phyloP scores from a whole-genome alignment of 495 filamentous ascomycete species.

The Hypoxylon trugodes region DNA sequence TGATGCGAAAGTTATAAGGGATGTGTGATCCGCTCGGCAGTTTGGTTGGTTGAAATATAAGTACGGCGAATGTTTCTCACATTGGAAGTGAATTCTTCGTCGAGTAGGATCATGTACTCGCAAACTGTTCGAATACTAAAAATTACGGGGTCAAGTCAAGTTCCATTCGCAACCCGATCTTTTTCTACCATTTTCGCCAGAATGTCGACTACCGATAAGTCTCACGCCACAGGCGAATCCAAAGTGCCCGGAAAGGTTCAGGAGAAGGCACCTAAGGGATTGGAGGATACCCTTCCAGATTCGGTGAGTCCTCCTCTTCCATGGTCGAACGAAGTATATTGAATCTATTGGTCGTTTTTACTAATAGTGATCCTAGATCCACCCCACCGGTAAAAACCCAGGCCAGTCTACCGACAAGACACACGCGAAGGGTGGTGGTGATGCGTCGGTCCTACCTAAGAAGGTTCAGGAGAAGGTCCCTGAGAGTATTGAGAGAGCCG shows the following conservation, averaged over 20 bases:
- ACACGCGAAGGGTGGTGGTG: constrained; percentile 26
- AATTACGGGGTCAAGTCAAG: neutral
- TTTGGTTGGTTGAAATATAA: neutral
- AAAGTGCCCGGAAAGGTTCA: constrained; percentile 25
- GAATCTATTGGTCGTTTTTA: neutral
- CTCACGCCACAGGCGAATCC: constrained; percentile 23
- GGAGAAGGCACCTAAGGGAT: constrained; percentile 15
- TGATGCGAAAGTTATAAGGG: neutral
- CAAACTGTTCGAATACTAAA: constrained; percentile 15
- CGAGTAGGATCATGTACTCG: constrained; percentile 7
- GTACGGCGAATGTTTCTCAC: constrained; percentile 1
- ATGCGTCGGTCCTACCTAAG: constrained; percentile 26
- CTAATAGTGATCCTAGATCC: constrained; percentile 10
- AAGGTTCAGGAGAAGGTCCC: constrained; percentile 33
- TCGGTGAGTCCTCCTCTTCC: constrained; percentile 3
- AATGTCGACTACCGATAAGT: constrained; percentile 28
- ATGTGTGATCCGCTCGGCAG: neutral
- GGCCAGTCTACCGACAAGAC: constrained; percentile 20
- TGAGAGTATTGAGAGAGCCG: constrained; percentile 22
- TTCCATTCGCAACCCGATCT: neutral
- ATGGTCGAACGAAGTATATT: neutral
- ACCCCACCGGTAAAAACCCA: constrained; percentile 9
- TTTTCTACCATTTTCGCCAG: constrained; percentile 1
- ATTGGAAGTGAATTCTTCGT: neutral
- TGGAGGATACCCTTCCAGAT: constrained; percentile 17